Percentiles rank a stretch among this genome's conserved stretches.
These are phyloP conservation scores for Backusella psychrophila DNA, from an alignment of 192 early-diverging fungal genomes.

Conservation along the genomic window DNA sequence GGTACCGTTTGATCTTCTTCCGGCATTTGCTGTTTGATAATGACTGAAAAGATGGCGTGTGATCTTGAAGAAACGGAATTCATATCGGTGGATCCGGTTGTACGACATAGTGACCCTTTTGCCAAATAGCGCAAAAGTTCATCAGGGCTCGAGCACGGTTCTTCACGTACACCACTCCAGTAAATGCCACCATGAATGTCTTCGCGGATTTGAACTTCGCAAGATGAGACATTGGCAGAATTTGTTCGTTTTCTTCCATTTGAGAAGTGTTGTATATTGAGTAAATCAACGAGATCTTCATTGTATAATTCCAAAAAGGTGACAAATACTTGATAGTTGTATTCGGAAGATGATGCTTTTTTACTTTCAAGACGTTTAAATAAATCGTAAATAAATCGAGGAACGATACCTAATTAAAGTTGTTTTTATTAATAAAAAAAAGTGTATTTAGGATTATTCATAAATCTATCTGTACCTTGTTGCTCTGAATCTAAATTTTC, in stretches of 20 bases:
- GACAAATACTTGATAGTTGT: conserved; percentile 53
- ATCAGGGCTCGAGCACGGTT: conserved; percentile 60
- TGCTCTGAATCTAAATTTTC: conserved; percentile 9
- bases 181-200: conserved; percentile 86
- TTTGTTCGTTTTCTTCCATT: conserved; percentile 32
- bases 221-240: conserved; percentile 5
- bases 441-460: no score
- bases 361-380: conserved; percentile 41
- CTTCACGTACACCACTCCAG: conserved; percentile 82
- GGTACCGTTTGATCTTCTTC: conserved; percentile 27
- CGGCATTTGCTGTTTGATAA: conserved; percentile 72
- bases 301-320: conserved; percentile 97
- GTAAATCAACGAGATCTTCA: conserved; percentile 90
- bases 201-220: conserved; percentile 54
- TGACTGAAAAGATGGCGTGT: conserved; percentile 95
- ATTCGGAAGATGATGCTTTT: conserved; percentile 26
- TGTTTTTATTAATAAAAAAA: neutral
- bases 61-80: conserved; percentile 92
- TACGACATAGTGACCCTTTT: conserved; percentile 56
- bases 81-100: conserved; percentile 95
- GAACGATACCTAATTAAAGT: conserved; percentile 58
- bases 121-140: conserved; percentile 53
- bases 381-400: conserved; percentile 60
- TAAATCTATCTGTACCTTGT: neutral
- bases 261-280: conserved; percentile 43